Percentiles rank a stretch among this genome's conserved stretches.
Conservation (phyloP, 345 rosid species). For the Populus davidiana region DNA sequence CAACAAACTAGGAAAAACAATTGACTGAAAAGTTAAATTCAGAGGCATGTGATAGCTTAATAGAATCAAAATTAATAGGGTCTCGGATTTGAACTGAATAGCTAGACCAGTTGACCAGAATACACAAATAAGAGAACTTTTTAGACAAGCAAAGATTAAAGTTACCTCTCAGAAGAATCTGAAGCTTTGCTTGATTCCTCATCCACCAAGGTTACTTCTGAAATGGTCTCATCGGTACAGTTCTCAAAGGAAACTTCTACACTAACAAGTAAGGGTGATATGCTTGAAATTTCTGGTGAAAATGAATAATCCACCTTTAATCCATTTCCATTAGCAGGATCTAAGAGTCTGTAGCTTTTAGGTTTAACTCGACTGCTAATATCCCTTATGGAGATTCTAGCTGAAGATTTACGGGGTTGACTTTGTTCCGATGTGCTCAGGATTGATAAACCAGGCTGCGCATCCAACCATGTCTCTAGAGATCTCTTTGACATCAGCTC, state of each 20-base stretch:
- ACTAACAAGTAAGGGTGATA: slow-evolving; percentile 62
- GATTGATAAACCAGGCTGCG: slow-evolving; percentile 60
- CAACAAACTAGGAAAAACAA: not conserved
- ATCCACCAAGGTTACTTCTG: slow-evolving; percentile 50
- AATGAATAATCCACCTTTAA: slow-evolving; percentile 79
- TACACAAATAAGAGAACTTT: slow-evolving; percentile 1
- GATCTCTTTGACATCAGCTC: slow-evolving; percentile 60
- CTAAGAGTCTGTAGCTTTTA: slow-evolving; percentile 65
- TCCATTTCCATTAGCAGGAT: slow-evolving; percentile 78
- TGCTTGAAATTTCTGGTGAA: slow-evolving; percentile 60
- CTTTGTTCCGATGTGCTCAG: slow-evolving; percentile 37
- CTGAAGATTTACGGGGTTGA: slow-evolving; percentile 50
- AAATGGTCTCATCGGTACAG: slow-evolving; percentile 56
- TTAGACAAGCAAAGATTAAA: slow-evolving; percentile 9
- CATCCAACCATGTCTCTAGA: slow-evolving; percentile 85
- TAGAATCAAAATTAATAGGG: not conserved
- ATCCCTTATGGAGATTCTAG: slow-evolving; percentile 74
- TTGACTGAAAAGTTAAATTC: not conserved
- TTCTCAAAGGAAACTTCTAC: slow-evolving; percentile 71
- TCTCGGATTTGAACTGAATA: not conserved
- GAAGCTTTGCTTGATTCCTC: slow-evolving; percentile 52
- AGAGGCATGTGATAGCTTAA: not conserved
- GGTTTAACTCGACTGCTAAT: slow-evolving; percentile 62
- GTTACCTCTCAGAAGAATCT: slow-evolving; percentile 64
- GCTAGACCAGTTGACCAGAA: not conserved